A percentile compares a stretch with the other conserved stretches of the same genome.
These are phyloP conservation scores for Oryza nivara DNA, from an alignment of 176 grass and related monocot genomes.

Conservation along the genomic window DNA sequence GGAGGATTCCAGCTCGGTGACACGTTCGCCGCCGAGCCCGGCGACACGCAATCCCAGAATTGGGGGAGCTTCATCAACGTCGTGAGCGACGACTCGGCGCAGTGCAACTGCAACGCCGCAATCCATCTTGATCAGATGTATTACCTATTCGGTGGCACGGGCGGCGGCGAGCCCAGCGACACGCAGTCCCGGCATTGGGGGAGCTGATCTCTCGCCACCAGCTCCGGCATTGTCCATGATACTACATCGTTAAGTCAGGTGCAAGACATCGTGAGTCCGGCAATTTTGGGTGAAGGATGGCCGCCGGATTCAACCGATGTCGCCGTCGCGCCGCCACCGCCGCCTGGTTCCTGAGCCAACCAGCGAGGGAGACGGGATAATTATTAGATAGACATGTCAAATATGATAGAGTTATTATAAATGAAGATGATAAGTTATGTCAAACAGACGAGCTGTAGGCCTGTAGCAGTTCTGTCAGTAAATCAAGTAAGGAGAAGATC, in stretches of 20 bases:
- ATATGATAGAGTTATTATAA: neutral
- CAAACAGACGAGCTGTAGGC: neutral
- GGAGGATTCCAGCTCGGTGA: neutral
- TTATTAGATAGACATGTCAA: neutral
- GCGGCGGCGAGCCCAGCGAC: neutral
- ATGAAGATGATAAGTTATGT: too few relatives aligned
- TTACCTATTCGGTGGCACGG: neutral
- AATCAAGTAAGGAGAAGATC: neutral
- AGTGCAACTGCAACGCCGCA: neutral
- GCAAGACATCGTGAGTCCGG: neutral
- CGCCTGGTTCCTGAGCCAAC: neutral
- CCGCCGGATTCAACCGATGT: neutral
- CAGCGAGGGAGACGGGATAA: neutral
- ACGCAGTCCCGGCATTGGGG: neutral
- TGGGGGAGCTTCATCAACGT: neutral
- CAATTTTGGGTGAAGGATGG: constrained; percentile 14
- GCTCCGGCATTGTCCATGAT: neutral
- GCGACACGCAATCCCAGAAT: neutral
- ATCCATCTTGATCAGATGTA: neutral
- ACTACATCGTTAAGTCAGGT: neutral
- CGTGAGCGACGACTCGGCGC: neutral
- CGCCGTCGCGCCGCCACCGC: neutral
- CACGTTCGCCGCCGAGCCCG: neutral
- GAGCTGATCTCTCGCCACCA: constrained; percentile 14
- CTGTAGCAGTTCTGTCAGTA: neutral